Evolutionary conservation across 225 moss, liverwort and hornwort genomes (phyloP), one percentile per base, ranked within the genome.

Genomic region (Physcomitrium patens): DNA sequence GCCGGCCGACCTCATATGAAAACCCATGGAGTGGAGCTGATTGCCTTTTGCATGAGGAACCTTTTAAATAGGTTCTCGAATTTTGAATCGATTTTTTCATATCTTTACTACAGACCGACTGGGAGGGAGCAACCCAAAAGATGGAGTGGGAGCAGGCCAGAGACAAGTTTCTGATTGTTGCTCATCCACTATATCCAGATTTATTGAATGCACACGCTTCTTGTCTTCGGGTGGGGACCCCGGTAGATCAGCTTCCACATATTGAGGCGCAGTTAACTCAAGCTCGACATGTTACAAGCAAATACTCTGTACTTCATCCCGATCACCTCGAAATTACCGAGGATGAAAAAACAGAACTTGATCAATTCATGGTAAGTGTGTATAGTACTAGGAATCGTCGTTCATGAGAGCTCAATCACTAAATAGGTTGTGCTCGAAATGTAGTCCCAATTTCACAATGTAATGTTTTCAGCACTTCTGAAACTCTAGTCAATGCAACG

Each of bases 181-280:
- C 76, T 48, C 95, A 93, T 79, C 93, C 92, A 45, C 70, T 93
- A 45, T 93, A 89, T 76, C 76, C 81, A 52, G 78, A 86, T 41
- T 76, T 95, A 77, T 73, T 95, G 56, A 65, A 69, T 60, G 87
- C 87, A n/a, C 92, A 93, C 53, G 84, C 93, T 18, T 79, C 81
- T 70, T 89, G 89, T 66, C 78, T 95, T 42, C 89, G 87, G 24
- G 79, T 89, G 76, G 87, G 89, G 47, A 89, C 89, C 19, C 93
- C 93, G 48, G 91, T 87, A 44, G 84, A 88, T 72, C 86, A 90
- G 43, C 80, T 85, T 9, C 83, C 83, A 31, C 76, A 92, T 27
- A 93, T 95, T 20, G 89, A 89, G 62, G 81, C 84, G 14, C 95
- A 90, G 69, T 60, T 91, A 53, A 46, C 77, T 46, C 82, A 87